These are phyloP conservation scores for Firmiana major DNA, from an alignment of 345 rosid genomes.

Conservation along the genomic window DNA sequence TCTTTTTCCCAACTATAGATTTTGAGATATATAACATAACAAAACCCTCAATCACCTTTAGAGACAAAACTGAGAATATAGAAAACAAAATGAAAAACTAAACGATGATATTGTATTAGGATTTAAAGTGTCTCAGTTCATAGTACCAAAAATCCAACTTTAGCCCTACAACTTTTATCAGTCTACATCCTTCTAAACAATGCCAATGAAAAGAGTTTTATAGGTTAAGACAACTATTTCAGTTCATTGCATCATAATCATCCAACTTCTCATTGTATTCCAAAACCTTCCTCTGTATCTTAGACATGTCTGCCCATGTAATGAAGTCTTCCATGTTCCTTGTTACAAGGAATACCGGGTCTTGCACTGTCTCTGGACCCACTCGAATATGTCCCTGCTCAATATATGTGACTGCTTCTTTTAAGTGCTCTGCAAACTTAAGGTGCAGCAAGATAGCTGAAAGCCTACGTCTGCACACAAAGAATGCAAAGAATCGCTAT, in stretches of 20 bases:
- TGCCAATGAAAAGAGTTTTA: background rate
- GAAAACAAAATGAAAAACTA: background rate
- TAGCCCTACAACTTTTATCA: background rate
- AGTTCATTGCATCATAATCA: slow-evolving; percentile 73
- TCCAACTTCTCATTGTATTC: slow-evolving; percentile 86
- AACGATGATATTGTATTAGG: too few relatives aligned
- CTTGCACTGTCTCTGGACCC: slow-evolving; percentile 84
- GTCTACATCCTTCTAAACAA: background rate
- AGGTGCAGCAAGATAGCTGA: slow-evolving; percentile 55
- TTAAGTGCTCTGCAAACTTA: slow-evolving; percentile 83
- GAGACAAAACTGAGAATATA: background rate
- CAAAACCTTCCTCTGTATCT: slow-evolving; percentile 81
- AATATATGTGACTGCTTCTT: slow-evolving; percentile 88
- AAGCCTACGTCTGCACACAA: slow-evolving; percentile 67
- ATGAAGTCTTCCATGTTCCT: slow-evolving; percentile 91
- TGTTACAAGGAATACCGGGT: slow-evolving; percentile 86
- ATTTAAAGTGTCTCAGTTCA: slow-evolving; percentile 28
- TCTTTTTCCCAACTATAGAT: background rate
- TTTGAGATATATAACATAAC: background rate
- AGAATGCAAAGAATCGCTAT: background rate
- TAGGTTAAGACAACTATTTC: background rate
- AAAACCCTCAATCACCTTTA: background rate
- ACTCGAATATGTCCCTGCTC: slow-evolving; percentile 93
- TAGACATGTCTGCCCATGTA: slow-evolving; percentile 94
- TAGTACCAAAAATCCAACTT: slow-evolving; percentile 75